Conservation (phyloP, 2,329 filamentous ascomycete species). For the Aotearoamyces nothofagi region DNA sequence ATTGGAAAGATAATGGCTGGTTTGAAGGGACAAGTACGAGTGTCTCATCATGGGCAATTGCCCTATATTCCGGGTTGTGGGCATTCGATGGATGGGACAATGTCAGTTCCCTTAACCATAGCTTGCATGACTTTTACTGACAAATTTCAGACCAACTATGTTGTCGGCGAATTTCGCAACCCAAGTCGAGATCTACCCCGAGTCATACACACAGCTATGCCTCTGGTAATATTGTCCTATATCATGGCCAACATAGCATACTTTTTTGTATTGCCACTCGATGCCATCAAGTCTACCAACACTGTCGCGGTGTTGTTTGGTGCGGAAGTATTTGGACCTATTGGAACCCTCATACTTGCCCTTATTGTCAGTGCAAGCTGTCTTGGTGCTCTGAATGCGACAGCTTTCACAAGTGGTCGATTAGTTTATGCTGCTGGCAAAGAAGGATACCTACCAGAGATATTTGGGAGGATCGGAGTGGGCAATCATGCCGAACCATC, state of each 20-base stretch:
- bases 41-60: constrained; percentile 79
- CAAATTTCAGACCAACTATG: constrained; percentile 69
- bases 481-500: constrained; percentile 25
- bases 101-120: constrained; percentile 35
- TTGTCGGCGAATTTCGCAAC: constrained; percentile 92
- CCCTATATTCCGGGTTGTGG: constrained; percentile 90
- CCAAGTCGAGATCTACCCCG: constrained; percentile 78
- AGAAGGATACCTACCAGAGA: constrained; percentile 75
- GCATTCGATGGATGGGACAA: constrained; percentile 99
- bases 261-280: constrained; percentile 78
- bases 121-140: constrained; percentile 13
- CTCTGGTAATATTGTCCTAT: constrained; percentile 81
- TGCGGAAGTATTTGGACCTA: constrained; percentile 70
- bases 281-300: constrained; percentile 72
- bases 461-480: constrained; percentile 75
- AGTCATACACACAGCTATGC: constrained; percentile 94
- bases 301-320: constrained; percentile 96
- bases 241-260: constrained; percentile 85
- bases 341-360: constrained; percentile 71
- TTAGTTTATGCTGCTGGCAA: constrained; percentile 90
- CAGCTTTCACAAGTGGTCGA: constrained; percentile 82
- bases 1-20: constrained; percentile 83
- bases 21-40: constrained; percentile 74
- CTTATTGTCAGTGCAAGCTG: constrained; percentile 83
- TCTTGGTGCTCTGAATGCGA: constrained; percentile 88